Conservation (phyloP, 441 rosid genomes). For the Hura crepitans region DNA sequence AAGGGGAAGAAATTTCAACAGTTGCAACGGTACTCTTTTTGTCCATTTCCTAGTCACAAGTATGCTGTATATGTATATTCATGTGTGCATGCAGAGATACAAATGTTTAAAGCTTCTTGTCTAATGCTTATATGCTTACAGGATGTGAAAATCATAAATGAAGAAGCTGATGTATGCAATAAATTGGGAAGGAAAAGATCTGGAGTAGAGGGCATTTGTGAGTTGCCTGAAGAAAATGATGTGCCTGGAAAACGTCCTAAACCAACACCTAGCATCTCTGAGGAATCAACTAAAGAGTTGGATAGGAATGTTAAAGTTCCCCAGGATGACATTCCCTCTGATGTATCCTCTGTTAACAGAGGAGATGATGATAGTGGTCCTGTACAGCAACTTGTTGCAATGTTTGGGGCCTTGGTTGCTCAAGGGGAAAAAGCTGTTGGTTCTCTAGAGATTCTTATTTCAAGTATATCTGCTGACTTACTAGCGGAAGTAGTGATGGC, state of each 20-base stretch:
- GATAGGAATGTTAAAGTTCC: constrained; percentile 35
- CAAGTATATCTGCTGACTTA: constrained; percentile 89
- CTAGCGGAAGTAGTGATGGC: constrained; percentile 97
- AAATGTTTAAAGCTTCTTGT: constrained; percentile 22
- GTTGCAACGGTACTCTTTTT: constrained; percentile 44
- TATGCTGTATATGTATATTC: constrained; percentile 14
- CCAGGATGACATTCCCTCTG: constrained; percentile 45
- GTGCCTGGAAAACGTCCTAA: constrained; percentile 66
- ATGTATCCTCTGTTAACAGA: constrained; percentile 39
- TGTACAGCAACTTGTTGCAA: constrained; percentile 87
- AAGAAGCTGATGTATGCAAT: constrained; percentile 40
- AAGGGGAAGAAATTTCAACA: constrained; percentile 44
- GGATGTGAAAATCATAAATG: constrained; percentile 44
- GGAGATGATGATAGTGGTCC: constrained; percentile 63
- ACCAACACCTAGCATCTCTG: constrained; percentile 50
- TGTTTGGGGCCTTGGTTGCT: constrained; percentile 95
- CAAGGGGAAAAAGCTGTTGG: constrained; percentile 94
- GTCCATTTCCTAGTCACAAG: constrained; percentile 22
- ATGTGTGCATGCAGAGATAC: constrained; percentile 5
- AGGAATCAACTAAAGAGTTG: constrained; percentile 55
- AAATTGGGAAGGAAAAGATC: constrained; percentile 64
- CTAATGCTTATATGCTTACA: constrained; percentile 36
- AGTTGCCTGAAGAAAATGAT: constrained; percentile 49
- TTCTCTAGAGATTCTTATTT: constrained; percentile 84
- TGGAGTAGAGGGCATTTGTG: constrained; percentile 47